A percentile compares a stretch with the other conserved stretches of the same genome.
phyloP scores from a whole-genome alignment of 176 grass and related monocot genomes.

The Typha latifolia region DNA sequence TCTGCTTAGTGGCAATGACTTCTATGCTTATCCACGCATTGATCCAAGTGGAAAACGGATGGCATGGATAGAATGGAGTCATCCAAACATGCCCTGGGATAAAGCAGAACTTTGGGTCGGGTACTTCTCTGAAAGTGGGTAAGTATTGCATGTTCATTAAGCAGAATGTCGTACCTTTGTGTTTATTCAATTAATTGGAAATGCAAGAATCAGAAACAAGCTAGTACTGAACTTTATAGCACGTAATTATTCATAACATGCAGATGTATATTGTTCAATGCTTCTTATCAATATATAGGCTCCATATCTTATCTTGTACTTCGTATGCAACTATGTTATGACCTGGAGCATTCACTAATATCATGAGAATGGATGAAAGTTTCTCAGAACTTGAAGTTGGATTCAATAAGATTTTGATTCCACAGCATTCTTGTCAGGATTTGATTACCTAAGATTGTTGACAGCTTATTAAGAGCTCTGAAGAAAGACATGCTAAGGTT shows the following conservation, averaged over 20 bases:
- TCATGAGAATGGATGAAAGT: no score
- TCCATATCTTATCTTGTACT: not conserved
- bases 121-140: slow-evolving; percentile 71
- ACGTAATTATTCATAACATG: not conserved
- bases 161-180: not conserved
- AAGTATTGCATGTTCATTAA: slow-evolving; percentile 19
- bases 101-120: slow-evolving; percentile 96
- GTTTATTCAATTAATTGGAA: not conserved
- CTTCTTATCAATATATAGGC: not conserved
- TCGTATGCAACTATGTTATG: not conserved
- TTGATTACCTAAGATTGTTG: no score
- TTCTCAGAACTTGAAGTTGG: no score
- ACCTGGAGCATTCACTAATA: no score
- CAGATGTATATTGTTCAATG: not conserved
- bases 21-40: slow-evolving; percentile 94
- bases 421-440: no score
- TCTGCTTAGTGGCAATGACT: slow-evolving; percentile 65
- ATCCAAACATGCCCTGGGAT: slow-evolving; percentile 96
- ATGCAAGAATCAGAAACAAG: not conserved
- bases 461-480: no score
- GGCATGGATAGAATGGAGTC: slow-evolving; percentile 88
- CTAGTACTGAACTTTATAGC: not conserved
- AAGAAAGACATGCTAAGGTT: no score
- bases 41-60: slow-evolving; percentile 59
- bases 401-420: no score